phyloP scores from a whole-genome alignment of 2,329 filamentous ascomycete species.

The Talaromyces atroroseus region DNA sequence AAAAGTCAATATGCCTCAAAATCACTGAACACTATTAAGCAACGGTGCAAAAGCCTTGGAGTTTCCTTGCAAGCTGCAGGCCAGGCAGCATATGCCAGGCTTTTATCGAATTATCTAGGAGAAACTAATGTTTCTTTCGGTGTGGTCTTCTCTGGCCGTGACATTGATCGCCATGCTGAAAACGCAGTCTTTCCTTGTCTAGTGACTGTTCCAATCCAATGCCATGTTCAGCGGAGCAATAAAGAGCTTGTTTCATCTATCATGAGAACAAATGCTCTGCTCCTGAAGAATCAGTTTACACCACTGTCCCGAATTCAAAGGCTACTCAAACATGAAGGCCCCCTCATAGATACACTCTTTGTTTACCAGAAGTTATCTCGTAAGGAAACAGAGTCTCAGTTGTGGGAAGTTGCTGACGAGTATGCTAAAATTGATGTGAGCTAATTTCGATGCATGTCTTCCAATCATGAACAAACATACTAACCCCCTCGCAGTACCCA shows the following conservation, averaged over 20 bases:
- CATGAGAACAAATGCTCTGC: constrained; percentile 58
- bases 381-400: constrained; percentile 19
- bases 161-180: constrained; percentile 52
- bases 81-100: constrained; percentile 70
- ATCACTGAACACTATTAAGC: constrained; percentile 47
- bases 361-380: constrained; percentile 65
- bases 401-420: constrained; percentile 62
- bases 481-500: constrained; percentile 50
- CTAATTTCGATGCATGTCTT: constrained; percentile 1
- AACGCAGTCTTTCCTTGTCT: constrained; percentile 70
- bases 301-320: constrained; percentile 68
- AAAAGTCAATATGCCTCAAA: constrained; percentile 34
- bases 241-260: constrained; percentile 55
- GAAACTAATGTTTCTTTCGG: constrained; percentile 72
- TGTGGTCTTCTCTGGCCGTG: constrained; percentile 70
- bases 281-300: constrained; percentile 66
- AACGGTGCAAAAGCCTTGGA: constrained; percentile 51
- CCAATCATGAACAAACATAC: background rate
- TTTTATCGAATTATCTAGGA: constrained; percentile 72
- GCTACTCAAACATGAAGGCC: constrained; percentile 59
- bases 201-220: constrained; percentile 69
- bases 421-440: constrained; percentile 60
- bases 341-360: constrained; percentile 78
- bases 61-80: constrained; percentile 70
- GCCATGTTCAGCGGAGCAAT: constrained; percentile 52